Conservation (phyloP, 768 basidiomycete species). For the Nidula microcarpa region DNA sequence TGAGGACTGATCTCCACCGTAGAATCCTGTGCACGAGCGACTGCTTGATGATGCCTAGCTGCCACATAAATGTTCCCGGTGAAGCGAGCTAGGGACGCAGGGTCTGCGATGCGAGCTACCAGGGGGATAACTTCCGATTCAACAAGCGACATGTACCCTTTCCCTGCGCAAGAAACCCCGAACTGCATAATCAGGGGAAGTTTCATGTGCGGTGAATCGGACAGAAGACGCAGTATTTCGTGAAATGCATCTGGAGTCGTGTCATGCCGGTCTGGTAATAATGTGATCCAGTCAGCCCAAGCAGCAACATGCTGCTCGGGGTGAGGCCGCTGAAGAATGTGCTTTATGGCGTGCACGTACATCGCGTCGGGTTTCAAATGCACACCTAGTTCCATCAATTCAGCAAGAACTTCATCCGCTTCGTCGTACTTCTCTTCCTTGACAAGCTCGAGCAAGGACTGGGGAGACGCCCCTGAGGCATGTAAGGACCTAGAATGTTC, state of each 20-base stretch:
- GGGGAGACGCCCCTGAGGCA: no score
- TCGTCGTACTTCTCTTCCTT: slow-evolving; percentile 20
- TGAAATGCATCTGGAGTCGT: not conserved
- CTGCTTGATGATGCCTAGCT: not conserved
- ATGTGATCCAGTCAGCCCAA: slow-evolving; percentile 39
- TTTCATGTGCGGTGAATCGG: slow-evolving; percentile 23
- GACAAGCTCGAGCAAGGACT: slow-evolving; percentile 7
- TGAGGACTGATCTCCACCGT: not conserved
- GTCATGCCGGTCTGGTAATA: slow-evolving; percentile 25
- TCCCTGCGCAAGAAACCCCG: slow-evolving; percentile 38
- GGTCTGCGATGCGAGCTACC: slow-evolving; percentile 7
- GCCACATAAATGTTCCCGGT: not conserved
- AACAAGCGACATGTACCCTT: slow-evolving; percentile 34
- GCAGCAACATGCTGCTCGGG: slow-evolving; percentile 11
- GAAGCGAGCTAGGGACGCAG: slow-evolving; percentile 9
- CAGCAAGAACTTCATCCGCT: slow-evolving; percentile 30
- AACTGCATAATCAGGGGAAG: slow-evolving; percentile 37
- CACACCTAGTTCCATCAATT: slow-evolving; percentile 32
- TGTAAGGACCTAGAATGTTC: no score
- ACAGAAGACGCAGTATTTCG: not conserved
- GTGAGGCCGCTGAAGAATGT: slow-evolving; percentile 18
- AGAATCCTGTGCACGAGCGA: not conserved
- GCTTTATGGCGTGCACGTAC: slow-evolving; percentile 33
- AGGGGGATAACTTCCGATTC: slow-evolving; percentile 19
- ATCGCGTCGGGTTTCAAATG: slow-evolving; percentile 27